phyloP scores from a whole-genome alignment of 306 rosid species.

The Lathyrus tuberosus region DNA sequence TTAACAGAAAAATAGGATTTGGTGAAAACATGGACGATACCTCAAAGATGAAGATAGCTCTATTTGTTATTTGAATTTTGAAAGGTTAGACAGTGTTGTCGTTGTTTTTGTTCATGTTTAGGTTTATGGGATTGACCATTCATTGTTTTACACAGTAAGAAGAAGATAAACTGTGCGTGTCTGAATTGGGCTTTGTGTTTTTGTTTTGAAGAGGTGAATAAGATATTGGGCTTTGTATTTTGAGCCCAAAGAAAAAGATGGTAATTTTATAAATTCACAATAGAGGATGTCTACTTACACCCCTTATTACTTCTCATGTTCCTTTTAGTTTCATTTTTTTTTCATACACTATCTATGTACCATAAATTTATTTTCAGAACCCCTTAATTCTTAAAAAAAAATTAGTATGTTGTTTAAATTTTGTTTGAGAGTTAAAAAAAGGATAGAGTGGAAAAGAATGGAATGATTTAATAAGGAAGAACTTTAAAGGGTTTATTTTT shows the following conservation, averaged over 20 bases:
- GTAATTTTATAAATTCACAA: too few species aligned
- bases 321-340: too few species aligned
- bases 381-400: too few species aligned
- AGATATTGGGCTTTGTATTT: background rate
- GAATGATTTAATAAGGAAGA: too few species aligned
- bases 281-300: background rate
- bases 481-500: too few species aligned
- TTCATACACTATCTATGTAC: too few species aligned
- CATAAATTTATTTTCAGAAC: too few species aligned
- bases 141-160: background rate
- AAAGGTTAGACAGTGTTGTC: background rate
- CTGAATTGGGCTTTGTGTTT: background rate
- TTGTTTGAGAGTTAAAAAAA: too few species aligned
- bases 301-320: too few species aligned
- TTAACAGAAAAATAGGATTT: background rate
- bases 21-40: background rate
- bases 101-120: too few species aligned
- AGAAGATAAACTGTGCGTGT: background rate
- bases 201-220: background rate
- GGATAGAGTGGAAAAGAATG: too few species aligned
- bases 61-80: background rate
- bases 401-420: too few species aligned
- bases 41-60: background rate
- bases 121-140: background rate
- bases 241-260: background rate